phyloP scores from a whole-genome alignment of 768 basidiomycete genomes.

The Infundibulicybe gibba region DNA sequence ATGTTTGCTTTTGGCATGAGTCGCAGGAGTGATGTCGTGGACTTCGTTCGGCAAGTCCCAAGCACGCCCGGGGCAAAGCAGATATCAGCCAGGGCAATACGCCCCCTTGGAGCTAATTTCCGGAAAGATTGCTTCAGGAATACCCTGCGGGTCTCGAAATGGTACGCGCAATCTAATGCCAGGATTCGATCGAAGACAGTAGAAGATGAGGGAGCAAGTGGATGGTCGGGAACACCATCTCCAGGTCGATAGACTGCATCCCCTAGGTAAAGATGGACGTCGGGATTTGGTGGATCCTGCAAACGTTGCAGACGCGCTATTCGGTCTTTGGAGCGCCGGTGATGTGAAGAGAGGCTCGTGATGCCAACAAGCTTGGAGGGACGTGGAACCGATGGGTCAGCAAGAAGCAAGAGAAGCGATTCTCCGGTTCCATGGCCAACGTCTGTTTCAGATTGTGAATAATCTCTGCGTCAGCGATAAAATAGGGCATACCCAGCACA shows the following conservation, averaged over 20 bases:
- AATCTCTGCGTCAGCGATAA: too few species aligned
- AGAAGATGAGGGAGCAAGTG: constrained; percentile 33
- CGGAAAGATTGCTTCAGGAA: constrained; percentile 51
- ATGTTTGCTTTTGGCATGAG: constrained; percentile 49
- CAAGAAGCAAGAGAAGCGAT: constrained; percentile 54
- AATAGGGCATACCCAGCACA: constrained; percentile 45
- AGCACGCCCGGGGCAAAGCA: constrained; percentile 37
- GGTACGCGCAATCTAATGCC: constrained; percentile 69
- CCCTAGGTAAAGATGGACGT: constrained; percentile 38
- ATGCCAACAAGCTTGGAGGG: constrained; percentile 52
- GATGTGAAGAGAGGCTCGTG: constrained; percentile 49
- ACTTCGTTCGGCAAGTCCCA: constrained; percentile 15
- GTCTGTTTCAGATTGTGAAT: constrained; percentile 30
- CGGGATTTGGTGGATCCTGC: constrained; percentile 12
- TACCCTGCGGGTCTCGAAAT: constrained; percentile 47
- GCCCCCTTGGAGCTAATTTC: constrained; percentile 45
- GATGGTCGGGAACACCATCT: constrained; percentile 27
- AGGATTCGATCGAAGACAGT: constrained; percentile 45
- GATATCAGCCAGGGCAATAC: constrained; percentile 60
- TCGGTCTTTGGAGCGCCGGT: constrained; percentile 40
- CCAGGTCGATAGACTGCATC: constrained; percentile 45
- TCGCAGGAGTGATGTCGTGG: constrained; percentile 27
- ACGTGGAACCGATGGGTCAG: constrained; percentile 38
- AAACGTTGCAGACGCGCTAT: constrained; percentile 23
- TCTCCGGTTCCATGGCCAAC: constrained; percentile 70